Base-by-base conservation (phyloP, 331 rosid genomes). In the Malus hybrid region DNA sequence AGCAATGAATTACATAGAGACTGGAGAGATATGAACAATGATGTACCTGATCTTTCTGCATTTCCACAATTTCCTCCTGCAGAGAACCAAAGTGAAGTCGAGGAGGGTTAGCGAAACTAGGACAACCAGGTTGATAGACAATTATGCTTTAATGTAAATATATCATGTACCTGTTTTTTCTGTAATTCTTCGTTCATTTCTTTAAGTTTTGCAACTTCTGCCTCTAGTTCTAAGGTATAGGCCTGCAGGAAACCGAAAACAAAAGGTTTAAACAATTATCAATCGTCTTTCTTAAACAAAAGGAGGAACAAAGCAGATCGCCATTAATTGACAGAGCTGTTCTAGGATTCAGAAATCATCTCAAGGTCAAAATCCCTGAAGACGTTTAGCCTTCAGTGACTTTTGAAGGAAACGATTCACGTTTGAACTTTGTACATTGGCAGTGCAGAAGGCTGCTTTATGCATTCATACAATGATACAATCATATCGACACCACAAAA, bases 211-310 rank as follows among this genome's bases (percentile, higher is more conserved):
- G 82, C 86, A 68, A 95, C 82, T 86, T 95, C 99, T 69, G 89
- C 93, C 82, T 95, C 99, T 66, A 95, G 88, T 79, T 95, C 99
- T 68, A 86, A 73, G 58, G 99, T 95, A 74, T 95, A 95, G 58
- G 99, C 99, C 99, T 95, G 84, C 55, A 84, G 83, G 72, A 83
- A 72, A 56, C 65, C 63, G 57, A 62, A 77, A 78, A 50, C 65
- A 78, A 18, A 13, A 62, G 65, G 30, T 18, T 18, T 24, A 16
- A 10, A 18, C 8, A 18, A 19, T 32, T 55, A 28, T 46, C 34
- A 26, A 30, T 30, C 4, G 11, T 26, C 39, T 12, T 15, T 46
- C 55, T 30, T 73, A 10, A 53, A 53, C 29, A 16, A 61, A 73
- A 53, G 26, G 19, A 56, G 4, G 44, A 76, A 18, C 20, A 66